Percentiles rank a stretch among this genome's conserved stretches.
phyloP scores from a whole-genome alignment of 345 rosid genomes.

The Turritis glabra region DNA sequence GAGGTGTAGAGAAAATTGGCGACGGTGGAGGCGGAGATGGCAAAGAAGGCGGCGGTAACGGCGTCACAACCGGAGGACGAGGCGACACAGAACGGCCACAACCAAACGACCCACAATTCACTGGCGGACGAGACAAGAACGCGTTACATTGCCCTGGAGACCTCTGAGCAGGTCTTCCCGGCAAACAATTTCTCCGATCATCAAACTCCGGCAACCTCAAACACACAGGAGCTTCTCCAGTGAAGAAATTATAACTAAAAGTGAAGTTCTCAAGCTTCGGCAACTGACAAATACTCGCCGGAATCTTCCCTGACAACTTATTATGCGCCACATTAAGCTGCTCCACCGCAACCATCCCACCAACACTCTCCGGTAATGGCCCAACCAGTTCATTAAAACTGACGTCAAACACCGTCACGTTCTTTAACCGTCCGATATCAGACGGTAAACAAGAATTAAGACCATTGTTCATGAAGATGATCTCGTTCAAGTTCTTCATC shows the following conservation, averaged over 20 bases:
- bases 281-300: conserved; percentile 55
- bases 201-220: conserved; percentile 48
- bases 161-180: conserved; percentile 58
- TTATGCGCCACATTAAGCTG: conserved; percentile 78
- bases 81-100: conserved; percentile 69
- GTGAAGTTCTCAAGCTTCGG: conserved; percentile 72
- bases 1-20: conserved; percentile 42
- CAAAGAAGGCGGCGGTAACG: conserved; percentile 63
- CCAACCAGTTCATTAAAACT: conserved; percentile 62
- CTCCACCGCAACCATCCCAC: conserved; percentile 62
- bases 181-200: conserved; percentile 65
- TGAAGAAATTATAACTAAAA: conserved; percentile 65
- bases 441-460: conserved; percentile 63
- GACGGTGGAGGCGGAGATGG: conserved; percentile 53
- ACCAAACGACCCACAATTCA: conserved; percentile 64
- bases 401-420: conserved; percentile 68
- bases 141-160: conserved; percentile 56
- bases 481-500: conserved; percentile 73
- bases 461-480: conserved; percentile 65
- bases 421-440: conserved; percentile 56
- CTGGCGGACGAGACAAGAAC: conserved; percentile 47
- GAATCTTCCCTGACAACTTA: conserved; percentile 58
- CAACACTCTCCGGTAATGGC: conserved; percentile 56
- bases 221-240: conserved; percentile 68
- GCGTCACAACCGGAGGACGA: conserved; percentile 60